A percentile compares a stretch with the other conserved stretches of the same genome.
Conservation (phyloP, 1,139 yeast genomes). For the Geotrichum phurueaensis region DNA sequence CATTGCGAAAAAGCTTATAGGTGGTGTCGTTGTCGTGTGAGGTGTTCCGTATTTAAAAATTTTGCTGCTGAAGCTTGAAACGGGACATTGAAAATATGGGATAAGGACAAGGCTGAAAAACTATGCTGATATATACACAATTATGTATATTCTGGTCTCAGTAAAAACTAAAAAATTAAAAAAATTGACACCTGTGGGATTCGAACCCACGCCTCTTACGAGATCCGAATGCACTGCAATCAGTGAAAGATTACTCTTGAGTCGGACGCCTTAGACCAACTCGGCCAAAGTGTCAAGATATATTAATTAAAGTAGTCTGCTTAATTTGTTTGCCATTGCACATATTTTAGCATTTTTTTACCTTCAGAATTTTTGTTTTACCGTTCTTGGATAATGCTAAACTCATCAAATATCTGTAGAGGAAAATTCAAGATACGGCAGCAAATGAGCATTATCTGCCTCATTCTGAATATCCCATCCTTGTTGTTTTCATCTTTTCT, state of each 20-base stretch:
- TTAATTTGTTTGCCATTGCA: too few relatives aligned
- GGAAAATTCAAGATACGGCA: too few relatives aligned
- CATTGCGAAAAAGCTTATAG: not conserved
- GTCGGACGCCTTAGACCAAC: constrained; percentile 29
- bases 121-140: not conserved
- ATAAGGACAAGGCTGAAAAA: not conserved
- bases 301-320: too few relatives aligned
- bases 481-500: too few relatives aligned
- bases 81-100: not conserved
- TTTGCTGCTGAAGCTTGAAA: not conserved
- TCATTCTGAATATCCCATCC: too few relatives aligned
- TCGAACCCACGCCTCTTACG: too few relatives aligned
- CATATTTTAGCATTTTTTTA: too few relatives aligned
- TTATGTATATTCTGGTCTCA: not conserved
- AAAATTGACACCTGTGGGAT: constrained; percentile 29
- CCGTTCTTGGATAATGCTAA: too few relatives aligned
- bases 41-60: not conserved
- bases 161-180: not conserved
- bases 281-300: too few relatives aligned
- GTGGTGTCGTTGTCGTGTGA: not conserved
- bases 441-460: too few relatives aligned
- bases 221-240: constrained; percentile 27
- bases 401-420: too few relatives aligned
- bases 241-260: constrained; percentile 26
- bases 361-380: too few relatives aligned